Evolutionary conservation across 2,329 filamentous ascomycete genomes (phyloP), one percentile per base, ranked within the genome.

Genomic region (Cytospora piceicola): DNA sequence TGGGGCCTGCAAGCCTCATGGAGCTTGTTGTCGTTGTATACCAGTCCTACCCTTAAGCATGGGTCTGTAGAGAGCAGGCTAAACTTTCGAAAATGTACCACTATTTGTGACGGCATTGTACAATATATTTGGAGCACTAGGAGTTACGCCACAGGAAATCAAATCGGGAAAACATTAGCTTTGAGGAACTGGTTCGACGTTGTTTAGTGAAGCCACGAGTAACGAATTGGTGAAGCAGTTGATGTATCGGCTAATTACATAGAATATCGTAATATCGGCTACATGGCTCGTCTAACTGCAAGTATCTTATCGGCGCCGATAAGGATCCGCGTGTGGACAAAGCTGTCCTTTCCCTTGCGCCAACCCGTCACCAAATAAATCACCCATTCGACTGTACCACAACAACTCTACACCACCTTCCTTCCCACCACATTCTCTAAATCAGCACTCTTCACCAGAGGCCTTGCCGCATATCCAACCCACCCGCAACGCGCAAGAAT

Each of bases 311-410:
- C 63, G 53, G 24, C 14, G 7, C 58, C 53, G 63, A 65, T 65
- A 65, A 61, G 63, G n/a, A 52, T 30, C 29, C 29, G 30, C 29
- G 36, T 11, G 29, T n/a, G 24, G 58, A 29, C 32, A 61, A 55
- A 62, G 63, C 63, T 65, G 63, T 65, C 58, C 63, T 65, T 54
- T 65, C 54, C 49, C 7, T 39, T 27, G 63, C n/a, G n/a, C 46
- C 46, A 24, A 49, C 22, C 61, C 14, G 56, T 46, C 39, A 39
- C 30, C 53, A 17, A 30, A 22, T 4, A 7, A 20, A 42, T 27
- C 9, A 27, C 6, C 15, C 8, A 29, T 14, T 7, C 12, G 30
- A 57, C 53, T 63, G 46, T 7, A 49, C 46, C 12, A n/a, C 24
- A n/a, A 30, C 30, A 17, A 63, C 29, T 27, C 8, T 22, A 34